These are phyloP conservation scores for Rhexocercosporidium sp. DNA, from an alignment of 2,329 filamentous ascomycete genomes.

Conservation along the genomic window DNA sequence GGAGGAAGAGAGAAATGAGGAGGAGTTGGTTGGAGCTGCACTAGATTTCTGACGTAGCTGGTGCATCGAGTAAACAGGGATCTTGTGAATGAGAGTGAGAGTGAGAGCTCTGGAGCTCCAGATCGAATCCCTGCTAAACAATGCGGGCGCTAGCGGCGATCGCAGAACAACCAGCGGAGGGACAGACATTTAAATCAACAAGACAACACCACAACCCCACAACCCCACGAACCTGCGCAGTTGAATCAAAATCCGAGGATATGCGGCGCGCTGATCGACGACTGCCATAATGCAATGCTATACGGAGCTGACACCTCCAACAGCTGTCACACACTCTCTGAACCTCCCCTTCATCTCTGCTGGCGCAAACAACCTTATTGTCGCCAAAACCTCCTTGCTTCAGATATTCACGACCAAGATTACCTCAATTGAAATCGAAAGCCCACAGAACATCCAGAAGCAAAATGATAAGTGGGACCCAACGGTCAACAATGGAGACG, in stretches of 20 bases:
- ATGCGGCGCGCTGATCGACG: conserved; percentile 23
- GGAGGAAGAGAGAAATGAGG: neutral
- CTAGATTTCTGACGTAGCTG: conserved; percentile 19
- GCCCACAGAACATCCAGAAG: conserved; percentile 43
- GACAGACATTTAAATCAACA: neutral
- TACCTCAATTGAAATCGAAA: conserved; percentile 64
- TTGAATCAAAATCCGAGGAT: conserved; percentile 4
- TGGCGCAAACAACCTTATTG: conserved; percentile 80
- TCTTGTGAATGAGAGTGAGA: neutral
- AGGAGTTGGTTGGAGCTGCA: conserved; percentile 1
- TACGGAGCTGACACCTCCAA: conserved; percentile 91
- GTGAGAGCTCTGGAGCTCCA: neutral
- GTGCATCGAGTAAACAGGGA: conserved; percentile 10
- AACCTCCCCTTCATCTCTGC: conserved; percentile 77
- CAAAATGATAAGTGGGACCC: conserved; percentile 55
- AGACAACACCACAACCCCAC: neutral
- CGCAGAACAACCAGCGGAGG: neutral
- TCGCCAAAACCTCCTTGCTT: conserved; percentile 90
- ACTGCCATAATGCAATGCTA: conserved; percentile 85
- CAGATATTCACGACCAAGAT: conserved; percentile 84
- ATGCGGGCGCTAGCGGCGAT: conserved; percentile 10
- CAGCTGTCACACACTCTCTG: conserved; percentile 89
- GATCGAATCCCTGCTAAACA: neutral
- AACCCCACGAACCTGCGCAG: neutral
- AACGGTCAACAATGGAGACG: conserved; percentile 61